These are phyloP conservation scores for Arabidopsis lyrata DNA, from an alignment of 441 rosid species.

Conservation along the genomic window DNA sequence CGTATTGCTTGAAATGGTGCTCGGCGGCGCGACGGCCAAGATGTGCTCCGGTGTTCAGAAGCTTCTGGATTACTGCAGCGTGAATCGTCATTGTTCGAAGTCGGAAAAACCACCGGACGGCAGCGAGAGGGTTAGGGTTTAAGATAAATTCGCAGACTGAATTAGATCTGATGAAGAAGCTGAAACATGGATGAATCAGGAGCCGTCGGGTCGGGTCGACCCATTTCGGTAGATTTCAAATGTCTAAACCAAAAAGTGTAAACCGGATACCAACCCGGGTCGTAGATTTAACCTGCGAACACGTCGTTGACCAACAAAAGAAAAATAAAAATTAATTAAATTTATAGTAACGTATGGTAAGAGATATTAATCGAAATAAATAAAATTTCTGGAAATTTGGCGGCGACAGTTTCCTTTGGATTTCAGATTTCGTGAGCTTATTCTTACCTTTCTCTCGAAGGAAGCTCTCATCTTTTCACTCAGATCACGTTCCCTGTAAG, in stretches of 20 bases:
- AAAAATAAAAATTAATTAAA: not conserved
- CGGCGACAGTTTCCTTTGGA: constrained; percentile 45
- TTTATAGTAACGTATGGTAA: not conserved
- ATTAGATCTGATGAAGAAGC: constrained; percentile 27
- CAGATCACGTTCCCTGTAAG: constrained; percentile 41
- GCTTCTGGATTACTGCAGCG: constrained; percentile 87
- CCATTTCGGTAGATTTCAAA: not conserved
- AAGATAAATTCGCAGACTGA: constrained; percentile 15
- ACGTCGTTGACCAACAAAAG: constrained; percentile 35
- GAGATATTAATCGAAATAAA: not conserved
- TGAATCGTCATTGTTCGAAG: constrained; percentile 75
- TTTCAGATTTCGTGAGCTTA: constrained; percentile 40
- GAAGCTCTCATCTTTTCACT: constrained; percentile 38
- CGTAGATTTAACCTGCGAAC: constrained; percentile 22
- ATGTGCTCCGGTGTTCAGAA: constrained; percentile 83
- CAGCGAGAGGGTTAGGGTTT: constrained; percentile 37
- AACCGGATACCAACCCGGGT: constrained; percentile 22
- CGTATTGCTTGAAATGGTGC: constrained; percentile 85
- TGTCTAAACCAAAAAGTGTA: constrained; percentile 2
- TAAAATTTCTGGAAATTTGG: constrained; percentile 34
- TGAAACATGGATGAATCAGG: constrained; percentile 8
- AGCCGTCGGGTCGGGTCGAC: not conserved
- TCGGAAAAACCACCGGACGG: constrained; percentile 26
- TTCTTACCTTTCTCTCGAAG: constrained; percentile 44
- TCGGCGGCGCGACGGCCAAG: constrained; percentile 77